A percentile compares a stretch with the other conserved stretches of the same genome.
Conservation (phyloP, 2,329 filamentous ascomycete genomes). For the Fusarium neocosmosporiellum region DNA sequence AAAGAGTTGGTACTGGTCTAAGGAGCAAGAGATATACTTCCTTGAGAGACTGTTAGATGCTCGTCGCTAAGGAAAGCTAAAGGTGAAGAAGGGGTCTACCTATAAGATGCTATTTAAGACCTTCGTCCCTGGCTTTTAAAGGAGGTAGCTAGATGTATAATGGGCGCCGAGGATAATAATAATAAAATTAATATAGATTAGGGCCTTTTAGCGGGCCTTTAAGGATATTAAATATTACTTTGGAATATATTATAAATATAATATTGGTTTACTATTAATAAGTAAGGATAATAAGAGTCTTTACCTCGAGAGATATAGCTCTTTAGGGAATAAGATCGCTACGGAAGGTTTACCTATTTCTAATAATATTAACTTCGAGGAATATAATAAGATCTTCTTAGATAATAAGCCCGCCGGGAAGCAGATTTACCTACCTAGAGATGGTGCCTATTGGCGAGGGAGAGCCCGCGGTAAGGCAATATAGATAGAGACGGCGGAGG, state of each 20-base stretch:
- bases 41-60: background rate
- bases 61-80: background rate
- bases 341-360: background rate
- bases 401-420: background rate
- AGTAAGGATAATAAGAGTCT: background rate
- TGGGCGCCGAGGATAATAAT: background rate
- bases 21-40: background rate
- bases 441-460: accelerated
- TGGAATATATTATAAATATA: background rate
- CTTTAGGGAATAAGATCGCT: background rate
- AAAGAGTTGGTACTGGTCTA: background rate
- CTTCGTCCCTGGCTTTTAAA: background rate
- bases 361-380: background rate
- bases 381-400: background rate
- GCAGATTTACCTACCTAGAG: background rate
- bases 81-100: background rate
- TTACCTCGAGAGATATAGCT: background rate
- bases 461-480: background rate
- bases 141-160: accelerated
- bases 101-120: background rate
- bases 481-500: background rate
- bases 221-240: background rate
- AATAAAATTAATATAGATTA: background rate
- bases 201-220: background rate
- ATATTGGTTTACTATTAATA: background rate